Evolutionary conservation across 2,329 filamentous ascomycete species (phyloP), one percentile per base, ranked within the genome.

Genomic region (Phyllosticta citriasiana): DNA sequence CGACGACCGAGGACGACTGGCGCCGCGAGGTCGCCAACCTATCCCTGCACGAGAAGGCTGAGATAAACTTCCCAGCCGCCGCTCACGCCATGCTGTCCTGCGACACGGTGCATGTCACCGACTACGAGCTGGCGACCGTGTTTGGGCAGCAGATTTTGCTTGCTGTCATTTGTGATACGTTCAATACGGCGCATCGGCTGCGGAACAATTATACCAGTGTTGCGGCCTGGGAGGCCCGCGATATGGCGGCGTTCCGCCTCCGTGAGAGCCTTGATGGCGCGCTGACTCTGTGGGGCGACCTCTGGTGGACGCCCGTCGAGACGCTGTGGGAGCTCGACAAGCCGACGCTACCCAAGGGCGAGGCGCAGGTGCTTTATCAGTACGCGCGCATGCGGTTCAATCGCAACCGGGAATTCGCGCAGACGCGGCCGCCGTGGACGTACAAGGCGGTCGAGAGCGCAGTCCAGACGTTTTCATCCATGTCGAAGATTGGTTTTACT

Each of bases 121-220:
- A 62, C 19, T 62, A 62, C 25, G 60, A 62, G 35, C 51, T 62
- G 2, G 60, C 60, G 9, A 62, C 60, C 24, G 30, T 62, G 1
- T 62, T 55, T 12, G 60, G 60, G 16, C 60, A 62, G 16, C 52
- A 57, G 10, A 58, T 62, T 40, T 55, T 62, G n/a, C 60, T 62
- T n/a, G 57, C 50, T 51, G 60, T 58, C 51, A 62, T 62, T 12
- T 26, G 57, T 22, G 35, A 62, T 19, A 30, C 60, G 16, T 58
- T 54, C 51, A 62, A 57, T 35, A 25, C 33, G n/a, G 60, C 60
- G 30, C 24, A 33, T 22, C 53, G 27, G 9, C 50, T 58, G 9
- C 60, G 55, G 9, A 52, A 33, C 10, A 57, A 57, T 7, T 62
- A 62, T 30, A 25, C 33, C 6, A 50, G 55, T 4, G 47, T 58